A percentile compares a stretch with the other conserved stretches of the same genome.
Evolutionary conservation across 495 filamentous ascomycete genomes (phyloP).

Genomic region (Filosporella fistucella): DNA sequence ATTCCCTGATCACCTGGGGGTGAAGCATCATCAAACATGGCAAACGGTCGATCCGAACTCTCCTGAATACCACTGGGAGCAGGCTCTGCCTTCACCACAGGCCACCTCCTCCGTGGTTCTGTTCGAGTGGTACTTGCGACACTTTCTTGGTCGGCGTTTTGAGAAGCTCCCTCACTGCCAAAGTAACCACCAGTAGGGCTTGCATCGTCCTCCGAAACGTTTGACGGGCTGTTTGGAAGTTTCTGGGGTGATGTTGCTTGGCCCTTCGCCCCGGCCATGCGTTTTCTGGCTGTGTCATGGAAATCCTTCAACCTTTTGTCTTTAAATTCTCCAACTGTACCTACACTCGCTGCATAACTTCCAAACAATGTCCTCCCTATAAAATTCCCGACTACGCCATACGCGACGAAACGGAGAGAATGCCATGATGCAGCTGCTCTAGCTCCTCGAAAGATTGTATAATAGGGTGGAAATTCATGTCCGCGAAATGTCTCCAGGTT

Average conservation of each 20-base stretch:
- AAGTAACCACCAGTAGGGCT: constrained; percentile 22
- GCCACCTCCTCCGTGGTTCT: background rate
- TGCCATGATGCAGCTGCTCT: constrained; percentile 12
- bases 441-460: background rate
- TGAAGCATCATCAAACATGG: constrained; percentile 22
- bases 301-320: constrained; percentile 20
- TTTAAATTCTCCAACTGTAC: constrained; percentile 8
- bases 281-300: background rate
- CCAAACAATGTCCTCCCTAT: constrained; percentile 10
- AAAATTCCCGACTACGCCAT: constrained; percentile 3
- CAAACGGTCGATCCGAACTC: constrained; percentile 8
- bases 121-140: background rate
- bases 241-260: background rate
- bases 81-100: background rate
- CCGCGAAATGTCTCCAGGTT: constrained; percentile 16
- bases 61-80: no score
- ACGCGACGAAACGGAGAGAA: constrained; percentile 2
- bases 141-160: no score
- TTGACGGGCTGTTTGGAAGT: background rate
- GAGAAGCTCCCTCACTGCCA: background rate
- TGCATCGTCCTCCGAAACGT: constrained; percentile 17
- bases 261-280: background rate
- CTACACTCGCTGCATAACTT: constrained; percentile 14
- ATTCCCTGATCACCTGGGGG: constrained; percentile 21
- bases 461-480: constrained; percentile 5